Base-by-base conservation (phyloP, 2,329 filamentous ascomycete species). In the Hypoxylon sp. region DNA sequence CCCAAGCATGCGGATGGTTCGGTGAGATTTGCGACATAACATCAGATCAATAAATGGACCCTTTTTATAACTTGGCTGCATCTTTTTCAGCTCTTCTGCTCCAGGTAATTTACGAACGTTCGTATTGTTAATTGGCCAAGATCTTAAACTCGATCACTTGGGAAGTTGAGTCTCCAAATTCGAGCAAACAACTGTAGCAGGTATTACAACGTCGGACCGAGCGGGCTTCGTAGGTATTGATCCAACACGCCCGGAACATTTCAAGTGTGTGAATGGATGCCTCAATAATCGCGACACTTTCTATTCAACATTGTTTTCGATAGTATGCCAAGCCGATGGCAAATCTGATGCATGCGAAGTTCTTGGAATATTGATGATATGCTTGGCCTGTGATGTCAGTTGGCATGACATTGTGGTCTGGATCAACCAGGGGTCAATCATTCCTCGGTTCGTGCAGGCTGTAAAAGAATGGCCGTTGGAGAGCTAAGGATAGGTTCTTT, bases 401-500 rank as follows among this genome's bases (percentile, higher is more conserved):
- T 49, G 32, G 19, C 41, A 60, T 59, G 36, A 19, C 19, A 53
- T 60, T 52, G 45, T 28, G 36, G 52, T 46, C 19, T 53, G 25
- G 41, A 58, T 45, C 38, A 59, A n/a, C 4, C 53, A 60, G 58
- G 57, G 57, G 62, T 38, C 45, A 53, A 62, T 59, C 41, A 62
- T 56, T 62, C 25, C 62, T 68, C 65, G 62, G 62, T 62, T 46
- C 34, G 14, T 51, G n/a, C 45, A 63, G 66, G 66, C 10, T 25
- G 62, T 68, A 68, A 64, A 68, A 65, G 66, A 65, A 68, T 49
- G 60, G 14, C 66, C 66, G 66, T 63, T 51, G 41, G 55, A 60
- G 36, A 60, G 13, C 32, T 36, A 23, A n/a, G 23, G 28, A 51
- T 25, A 50, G 1, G 9, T 32, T 7, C 50, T 53, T 25, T 41